These are phyloP conservation scores for Myxozyma melibiosi DNA, from an alignment of 805 yeast species.

Conservation along the genomic window DNA sequence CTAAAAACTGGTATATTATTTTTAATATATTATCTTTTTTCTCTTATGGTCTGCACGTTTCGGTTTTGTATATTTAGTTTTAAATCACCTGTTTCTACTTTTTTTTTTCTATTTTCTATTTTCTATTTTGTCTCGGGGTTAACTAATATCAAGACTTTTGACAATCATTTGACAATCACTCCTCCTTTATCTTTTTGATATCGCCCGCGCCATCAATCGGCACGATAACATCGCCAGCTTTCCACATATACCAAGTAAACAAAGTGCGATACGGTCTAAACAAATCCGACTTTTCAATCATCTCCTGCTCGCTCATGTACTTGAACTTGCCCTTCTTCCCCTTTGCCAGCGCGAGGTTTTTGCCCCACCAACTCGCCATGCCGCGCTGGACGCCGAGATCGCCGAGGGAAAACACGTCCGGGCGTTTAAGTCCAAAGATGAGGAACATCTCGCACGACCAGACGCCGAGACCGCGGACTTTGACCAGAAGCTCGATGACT, in stretches of 20 bases:
- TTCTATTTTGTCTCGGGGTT: background rate
- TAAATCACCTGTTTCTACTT: background rate
- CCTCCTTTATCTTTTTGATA: background rate
- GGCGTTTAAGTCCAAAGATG: conserved; percentile 63
- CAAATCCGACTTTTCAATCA: conserved; percentile 63
- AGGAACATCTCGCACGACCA: conserved; percentile 94
- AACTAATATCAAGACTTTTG: too few relatives aligned
- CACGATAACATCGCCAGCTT: conserved; percentile 30
- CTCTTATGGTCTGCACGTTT: background rate
- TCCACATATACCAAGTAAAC: conserved; percentile 34
- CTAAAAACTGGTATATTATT: background rate
- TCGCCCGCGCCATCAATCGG: conserved; percentile 25
- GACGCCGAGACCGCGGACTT: conserved; percentile 69
- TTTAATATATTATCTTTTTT: background rate
- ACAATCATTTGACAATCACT: background rate
- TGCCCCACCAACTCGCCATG: conserved; percentile 60
- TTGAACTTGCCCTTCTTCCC: conserved; percentile 46
- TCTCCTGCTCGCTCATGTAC: conserved; percentile 48
- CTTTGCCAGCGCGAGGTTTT: conserved; percentile 50
- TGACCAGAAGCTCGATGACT: conserved; percentile 52
- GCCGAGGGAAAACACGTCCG: conserved; percentile 72
- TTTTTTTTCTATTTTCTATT: background rate
- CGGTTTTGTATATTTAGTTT: conserved; percentile 10
- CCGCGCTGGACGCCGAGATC: conserved; percentile 90
- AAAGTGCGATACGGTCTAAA: conserved; percentile 62